These are phyloP conservation scores for Pichia sp. DNA, from an alignment of 1,139 yeast genomes.

Conservation along the genomic window DNA sequence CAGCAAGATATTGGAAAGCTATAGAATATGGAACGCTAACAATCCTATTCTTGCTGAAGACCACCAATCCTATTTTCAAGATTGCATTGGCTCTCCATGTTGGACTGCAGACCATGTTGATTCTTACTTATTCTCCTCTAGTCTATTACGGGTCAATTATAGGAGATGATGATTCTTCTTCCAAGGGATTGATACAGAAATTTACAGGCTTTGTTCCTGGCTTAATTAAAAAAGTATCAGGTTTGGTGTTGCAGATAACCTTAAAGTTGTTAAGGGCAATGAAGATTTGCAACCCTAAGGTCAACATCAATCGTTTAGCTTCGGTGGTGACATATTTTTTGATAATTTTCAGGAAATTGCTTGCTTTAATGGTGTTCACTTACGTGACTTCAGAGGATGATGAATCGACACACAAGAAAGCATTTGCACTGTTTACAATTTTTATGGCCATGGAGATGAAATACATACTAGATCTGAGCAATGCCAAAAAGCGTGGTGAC, in stretches of 20 bases:
- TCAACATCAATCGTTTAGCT: neutral
- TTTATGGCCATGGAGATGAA: slow-evolving; percentile 26
- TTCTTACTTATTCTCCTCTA: slow-evolving; percentile 22
- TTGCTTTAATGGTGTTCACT: slow-evolving; percentile 26
- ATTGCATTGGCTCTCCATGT: slow-evolving; percentile 28
- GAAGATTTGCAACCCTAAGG: neutral
- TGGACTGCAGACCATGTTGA: slow-evolving; percentile 25
- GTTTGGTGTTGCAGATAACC: neutral
- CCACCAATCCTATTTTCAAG: slow-evolving; percentile 25
- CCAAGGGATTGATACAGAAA: slow-evolving; percentile 17
- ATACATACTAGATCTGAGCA: slow-evolving; percentile 19
- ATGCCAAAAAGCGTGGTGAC: too few species aligned
- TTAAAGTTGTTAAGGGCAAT: neutral
- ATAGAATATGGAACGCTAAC: slow-evolving; percentile 13
- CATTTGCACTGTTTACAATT: slow-evolving; percentile 24
- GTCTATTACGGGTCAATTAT: slow-evolving; percentile 21
- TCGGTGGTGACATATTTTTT: slow-evolving; percentile 24
- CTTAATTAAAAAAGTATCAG: slow-evolving; percentile 19
- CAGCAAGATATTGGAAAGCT: slow-evolving; percentile 17
- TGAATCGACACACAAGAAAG: slow-evolving; percentile 25
- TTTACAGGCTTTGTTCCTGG: slow-evolving; percentile 22
- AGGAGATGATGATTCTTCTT: neutral
- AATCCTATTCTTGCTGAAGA: slow-evolving; percentile 16
- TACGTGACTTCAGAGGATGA: slow-evolving; percentile 29
- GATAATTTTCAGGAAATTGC: slow-evolving; percentile 25